Conservation (phyloP, 495 filamentous ascomycete genomes). For the Podospora fimiseda region DNA sequence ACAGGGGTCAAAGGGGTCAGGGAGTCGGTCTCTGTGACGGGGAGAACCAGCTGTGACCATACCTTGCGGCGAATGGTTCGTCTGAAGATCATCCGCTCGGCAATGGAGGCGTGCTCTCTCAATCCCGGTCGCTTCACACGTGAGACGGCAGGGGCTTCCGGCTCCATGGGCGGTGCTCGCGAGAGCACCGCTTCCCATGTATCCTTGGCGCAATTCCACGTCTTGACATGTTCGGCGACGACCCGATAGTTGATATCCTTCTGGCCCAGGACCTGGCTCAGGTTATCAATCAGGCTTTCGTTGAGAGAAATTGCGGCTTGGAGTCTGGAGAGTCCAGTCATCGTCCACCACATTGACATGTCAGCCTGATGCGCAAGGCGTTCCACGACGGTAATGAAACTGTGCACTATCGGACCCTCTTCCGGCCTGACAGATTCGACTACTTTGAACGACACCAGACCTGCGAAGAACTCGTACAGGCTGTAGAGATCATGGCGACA, state of each 20-base stretch:
- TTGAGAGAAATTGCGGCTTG: background rate
- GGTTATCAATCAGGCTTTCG: background rate
- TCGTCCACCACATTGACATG: background rate
- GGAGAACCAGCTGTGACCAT: background rate
- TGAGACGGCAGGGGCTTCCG: background rate
- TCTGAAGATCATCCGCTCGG: background rate
- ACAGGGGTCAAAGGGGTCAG: background rate
- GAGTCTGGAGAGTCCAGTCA: background rate
- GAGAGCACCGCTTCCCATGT: background rate
- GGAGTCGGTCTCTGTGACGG: constrained; percentile 1
- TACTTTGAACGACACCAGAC: background rate
- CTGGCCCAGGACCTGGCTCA: background rate
- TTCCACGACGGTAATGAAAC: background rate
- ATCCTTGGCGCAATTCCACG: background rate
- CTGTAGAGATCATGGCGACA: background rate
- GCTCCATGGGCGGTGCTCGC: background rate
- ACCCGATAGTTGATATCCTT: background rate
- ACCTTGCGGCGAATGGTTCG: background rate
- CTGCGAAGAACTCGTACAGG: background rate
- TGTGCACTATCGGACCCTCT: background rate
- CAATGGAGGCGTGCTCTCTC: background rate
- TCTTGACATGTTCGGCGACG: background rate
- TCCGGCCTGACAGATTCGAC: constrained; percentile 1
- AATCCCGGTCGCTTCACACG: background rate
- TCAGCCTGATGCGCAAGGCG: constrained; percentile 1